Evolutionary conservation across 2,329 filamentous ascomycete genomes (phyloP), one percentile per base, ranked within the genome.

Genomic region (Ascomycota sp.): DNA sequence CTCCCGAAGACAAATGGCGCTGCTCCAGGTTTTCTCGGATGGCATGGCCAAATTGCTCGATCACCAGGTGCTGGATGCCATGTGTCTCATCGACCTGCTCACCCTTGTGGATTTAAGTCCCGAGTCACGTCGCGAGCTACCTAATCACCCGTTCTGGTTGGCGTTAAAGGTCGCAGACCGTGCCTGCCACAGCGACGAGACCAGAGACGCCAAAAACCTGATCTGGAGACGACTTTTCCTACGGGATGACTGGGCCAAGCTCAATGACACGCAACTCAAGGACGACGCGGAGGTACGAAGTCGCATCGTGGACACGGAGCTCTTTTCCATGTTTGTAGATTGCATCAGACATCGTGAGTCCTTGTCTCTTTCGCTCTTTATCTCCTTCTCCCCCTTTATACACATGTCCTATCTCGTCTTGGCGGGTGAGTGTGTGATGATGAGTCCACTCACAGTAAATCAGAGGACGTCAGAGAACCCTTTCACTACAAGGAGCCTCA

Each of bases 181-280:
- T 44, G 69, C 56, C 38, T 63, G 61, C 41, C 60, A 50, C 41
- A 58, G 56, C 38, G 71, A 58, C 12, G 63, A 67, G n/a, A 61
- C 66, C 27, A 62, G 64, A 37, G 63, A 74, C 37, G 64, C 64
- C 5, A 60, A 62, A 46, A 54, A 58, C 11, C 55, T 71, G 24
- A 79, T 95, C 36, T 98, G 89, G 89, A 76, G 89, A 45, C 71
- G 89, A 31, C 75, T 82, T 36, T 78, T 78, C 43, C 65, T 86
- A 39, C 70, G 74, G 29, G 85, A 94, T 47, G 70, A 94, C 45
- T 98, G 89, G 89, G 58, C 65, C 19, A 61, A 58, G 34, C 66
- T 91, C 45, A 86, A 89, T 44, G 71, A 80, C 39, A 86, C 78
- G 1, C 69, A 75, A 28, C 61, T 75, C 34, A 76, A 79, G 45